Evolutionary conservation across 768 basidiomycete species (phyloP).

Genomic region (Pisolithus microcarpus): DNA sequence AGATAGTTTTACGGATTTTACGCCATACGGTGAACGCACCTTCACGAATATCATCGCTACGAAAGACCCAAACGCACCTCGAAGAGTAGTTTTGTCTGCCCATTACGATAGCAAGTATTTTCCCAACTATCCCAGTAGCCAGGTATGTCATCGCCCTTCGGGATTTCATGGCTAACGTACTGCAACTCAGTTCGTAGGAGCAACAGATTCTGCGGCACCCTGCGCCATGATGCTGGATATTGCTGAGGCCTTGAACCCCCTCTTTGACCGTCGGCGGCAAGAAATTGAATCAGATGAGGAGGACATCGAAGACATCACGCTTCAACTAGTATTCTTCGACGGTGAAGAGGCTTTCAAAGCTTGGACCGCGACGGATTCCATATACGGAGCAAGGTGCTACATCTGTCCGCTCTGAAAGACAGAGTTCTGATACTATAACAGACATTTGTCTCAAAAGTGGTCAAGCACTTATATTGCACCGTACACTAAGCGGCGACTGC

Average conservation of each 20-base stretch:
- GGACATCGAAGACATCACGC: conserved; percentile 72
- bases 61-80: conserved; percentile 78
- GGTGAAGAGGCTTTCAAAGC: conserved; percentile 93
- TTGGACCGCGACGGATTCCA: conserved; percentile 87
- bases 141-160: conserved; percentile 39
- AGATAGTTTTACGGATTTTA: conserved; percentile 70
- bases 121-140: conserved; percentile 58
- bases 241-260: conserved; percentile 71
- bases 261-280: conserved; percentile 55
- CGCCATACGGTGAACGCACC: conserved; percentile 71
- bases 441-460: conserved; percentile 90
- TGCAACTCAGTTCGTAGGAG: conserved; percentile 76
- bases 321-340: conserved; percentile 93
- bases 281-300: conserved; percentile 59
- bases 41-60: conserved; percentile 95
- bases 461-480: conserved; percentile 56
- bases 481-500: conserved; percentile 51
- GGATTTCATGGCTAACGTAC: conserved; percentile 5
- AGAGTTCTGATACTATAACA: conserved; percentile 23
- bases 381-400: conserved; percentile 88
- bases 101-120: conserved; percentile 95
- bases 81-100: conserved; percentile 82
- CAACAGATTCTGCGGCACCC: conserved; percentile 93
- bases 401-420: background rate
- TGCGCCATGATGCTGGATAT: conserved; percentile 93